Conservation (phyloP, 1,139 yeast species). For the Pichia sp. region DNA sequence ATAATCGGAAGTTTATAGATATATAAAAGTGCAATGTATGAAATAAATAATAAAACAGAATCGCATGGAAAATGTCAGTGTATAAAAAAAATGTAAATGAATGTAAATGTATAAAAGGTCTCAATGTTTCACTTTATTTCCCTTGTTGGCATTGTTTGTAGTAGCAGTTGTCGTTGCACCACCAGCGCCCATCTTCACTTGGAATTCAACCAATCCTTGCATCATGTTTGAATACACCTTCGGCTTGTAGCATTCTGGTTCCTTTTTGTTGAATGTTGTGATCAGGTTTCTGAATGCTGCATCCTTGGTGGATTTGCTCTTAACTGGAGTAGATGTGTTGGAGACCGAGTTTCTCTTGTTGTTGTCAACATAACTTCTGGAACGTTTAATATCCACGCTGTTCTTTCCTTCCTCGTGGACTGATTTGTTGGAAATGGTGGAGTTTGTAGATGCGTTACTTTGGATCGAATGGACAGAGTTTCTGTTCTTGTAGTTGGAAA, state of each 20-base stretch:
- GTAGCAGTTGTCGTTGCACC: background rate
- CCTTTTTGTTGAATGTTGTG: conserved; percentile 30
- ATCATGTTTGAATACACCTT: conserved; percentile 28
- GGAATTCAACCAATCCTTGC: conserved; percentile 33
- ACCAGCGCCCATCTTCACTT: conserved; percentile 21
- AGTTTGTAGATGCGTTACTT: conserved; percentile 9
- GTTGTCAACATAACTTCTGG: too few relatives aligned
- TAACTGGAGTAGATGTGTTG: too few relatives aligned
- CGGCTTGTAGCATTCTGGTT: conserved; percentile 26
- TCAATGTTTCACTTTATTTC: background rate
- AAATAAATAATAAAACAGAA: too few relatives aligned
- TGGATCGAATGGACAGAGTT: conserved; percentile 3
- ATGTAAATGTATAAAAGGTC: background rate
- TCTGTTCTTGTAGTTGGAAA: background rate
- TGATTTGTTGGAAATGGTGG: conserved; percentile 9
- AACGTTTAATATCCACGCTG: too few relatives aligned
- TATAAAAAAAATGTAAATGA: background rate
- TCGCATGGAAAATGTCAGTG: too few relatives aligned
- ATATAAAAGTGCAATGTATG: too few relatives aligned
- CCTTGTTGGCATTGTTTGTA: background rate
- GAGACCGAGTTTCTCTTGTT: too few relatives aligned
- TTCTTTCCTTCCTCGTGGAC: background rate
- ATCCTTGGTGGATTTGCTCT: conserved; percentile 2
- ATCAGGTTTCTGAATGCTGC: conserved; percentile 23
- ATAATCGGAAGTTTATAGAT: too few relatives aligned